phyloP scores from a whole-genome alignment of 768 basidiomycete genomes.

The Clitopilus passeckerianus region DNA sequence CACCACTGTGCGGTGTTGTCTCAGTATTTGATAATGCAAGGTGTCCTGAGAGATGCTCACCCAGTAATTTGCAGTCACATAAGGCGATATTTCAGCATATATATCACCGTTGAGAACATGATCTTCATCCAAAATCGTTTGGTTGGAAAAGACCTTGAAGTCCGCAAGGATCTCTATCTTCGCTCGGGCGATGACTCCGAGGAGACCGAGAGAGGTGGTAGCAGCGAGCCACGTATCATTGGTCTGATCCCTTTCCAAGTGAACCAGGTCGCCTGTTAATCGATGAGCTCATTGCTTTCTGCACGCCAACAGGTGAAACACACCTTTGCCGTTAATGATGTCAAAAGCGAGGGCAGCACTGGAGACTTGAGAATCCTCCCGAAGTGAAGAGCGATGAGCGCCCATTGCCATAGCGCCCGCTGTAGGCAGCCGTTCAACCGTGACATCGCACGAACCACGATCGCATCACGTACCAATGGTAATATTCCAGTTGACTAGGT shows the following conservation, averaged over 20 bases:
- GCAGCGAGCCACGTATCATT: constrained; percentile 32
- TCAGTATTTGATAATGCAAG: background rate
- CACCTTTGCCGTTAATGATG: constrained; percentile 31
- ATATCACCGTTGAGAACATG: constrained; percentile 28
- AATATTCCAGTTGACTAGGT: constrained; percentile 33
- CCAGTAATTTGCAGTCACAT: constrained; percentile 34
- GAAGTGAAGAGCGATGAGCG: constrained; percentile 32
- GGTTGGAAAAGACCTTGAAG: constrained; percentile 32
- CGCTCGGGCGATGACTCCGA: constrained; percentile 28
- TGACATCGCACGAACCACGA: background rate
- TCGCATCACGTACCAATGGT: constrained; percentile 21
- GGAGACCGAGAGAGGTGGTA: constrained; percentile 30
- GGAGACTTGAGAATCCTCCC: constrained; percentile 31
- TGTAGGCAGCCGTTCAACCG: constrained; percentile 2
- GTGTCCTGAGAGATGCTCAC: constrained; percentile 11
- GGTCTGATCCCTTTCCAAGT: constrained; percentile 22
- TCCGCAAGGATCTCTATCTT: constrained; percentile 25
- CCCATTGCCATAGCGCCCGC: constrained; percentile 34
- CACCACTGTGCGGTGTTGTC: constrained; percentile 22
- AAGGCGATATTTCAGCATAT: constrained; percentile 25
- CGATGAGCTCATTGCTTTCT: background rate
- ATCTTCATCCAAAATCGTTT: constrained; percentile 25
- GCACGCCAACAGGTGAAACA: background rate
- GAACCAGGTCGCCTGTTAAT: constrained; percentile 24
- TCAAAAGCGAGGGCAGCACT: constrained; percentile 27